Evolutionary conservation across 257 asterid genomes (phyloP).

Genomic region (Hygrophila difformis): DNA sequence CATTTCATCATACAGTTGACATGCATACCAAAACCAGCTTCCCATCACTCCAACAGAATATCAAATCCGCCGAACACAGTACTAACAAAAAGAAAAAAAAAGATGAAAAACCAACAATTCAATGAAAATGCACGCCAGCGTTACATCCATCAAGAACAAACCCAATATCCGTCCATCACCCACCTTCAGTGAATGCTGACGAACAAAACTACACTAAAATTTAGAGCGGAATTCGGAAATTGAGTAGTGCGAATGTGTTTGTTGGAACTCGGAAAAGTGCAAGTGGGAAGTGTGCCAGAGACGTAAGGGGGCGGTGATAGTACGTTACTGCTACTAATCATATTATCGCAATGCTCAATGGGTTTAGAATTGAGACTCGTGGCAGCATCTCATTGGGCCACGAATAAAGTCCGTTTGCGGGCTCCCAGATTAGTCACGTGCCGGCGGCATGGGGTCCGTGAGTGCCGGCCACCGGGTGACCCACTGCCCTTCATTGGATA

Average conservation of each 20-base stretch:
- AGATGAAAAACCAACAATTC: neutral
- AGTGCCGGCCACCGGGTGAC: conserved; percentile 19
- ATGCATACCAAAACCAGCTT: conserved; percentile 11
- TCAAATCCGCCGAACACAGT: neutral
- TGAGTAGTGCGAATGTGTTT: conserved; percentile 9
- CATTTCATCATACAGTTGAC: conserved; percentile 18
- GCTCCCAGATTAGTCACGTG: conserved; percentile 25
- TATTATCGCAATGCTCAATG: conserved; percentile 17
- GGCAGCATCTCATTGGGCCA: conserved; percentile 20
- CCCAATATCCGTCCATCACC: neutral
- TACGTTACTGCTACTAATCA: conserved; percentile 16
- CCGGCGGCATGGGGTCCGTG: conserved; percentile 24
- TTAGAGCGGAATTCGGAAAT: neutral
- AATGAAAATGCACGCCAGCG: conserved; percentile 7
- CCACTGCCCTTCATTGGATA: neutral
- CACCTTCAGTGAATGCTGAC: conserved; percentile 12
- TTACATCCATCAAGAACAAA: conserved; percentile 13
- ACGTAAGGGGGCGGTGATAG: conserved; percentile 12
- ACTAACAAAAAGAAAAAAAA: too few relatives aligned
- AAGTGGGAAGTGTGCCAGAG: neutral
- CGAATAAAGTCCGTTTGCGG: conserved; percentile 13
- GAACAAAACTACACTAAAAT: neutral
- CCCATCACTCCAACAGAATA: conserved; percentile 13
- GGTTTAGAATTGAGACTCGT: conserved; percentile 20
- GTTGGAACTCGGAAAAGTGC: conserved; percentile 7